Evolutionary conservation across 2,329 filamentous ascomycete genomes (phyloP), one percentile per base, ranked within the genome.

Genomic region (Teratosphaeria pseudoeucalypti): DNA sequence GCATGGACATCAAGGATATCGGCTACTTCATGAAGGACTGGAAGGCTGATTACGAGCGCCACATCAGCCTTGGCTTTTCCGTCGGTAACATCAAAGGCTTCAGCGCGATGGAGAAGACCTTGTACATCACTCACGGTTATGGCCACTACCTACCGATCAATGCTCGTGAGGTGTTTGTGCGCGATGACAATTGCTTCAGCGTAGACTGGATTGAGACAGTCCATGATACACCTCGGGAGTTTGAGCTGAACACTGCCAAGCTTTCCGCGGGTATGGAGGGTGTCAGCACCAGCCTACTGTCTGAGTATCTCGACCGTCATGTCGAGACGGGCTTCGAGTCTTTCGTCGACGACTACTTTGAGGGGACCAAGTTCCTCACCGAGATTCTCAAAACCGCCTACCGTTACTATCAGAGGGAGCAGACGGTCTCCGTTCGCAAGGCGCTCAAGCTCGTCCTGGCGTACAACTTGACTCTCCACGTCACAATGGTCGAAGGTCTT

Each of bases 11-110:
- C 81, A 96, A 96, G 82, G 92, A 97, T 70, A 95, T 97, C 70
- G 89, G 86, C 52, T 96, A 95, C 76, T 97, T 97, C 80, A 94
- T 96, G 89, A 96, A 96, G 81, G 92, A 96, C 75, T 97, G 92
- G 92, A 95, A 92, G 77, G 92, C 91, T 53, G 92, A 97, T 74
- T 96, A 94, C 69, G 91, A 96, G 77, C 87, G 91, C 67, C 92
- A 96, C 72, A 84, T 94, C 67, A 88, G 85, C 64, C 85, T 89
- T 60, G 90, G 89, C 58, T 90, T 96, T 72, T 95, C 91, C 1
- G 88, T 96, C 55, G 92, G 88, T 75, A 96, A 96, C 71, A 94
- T 96, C 78, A 96, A 95, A 79, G 92, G 92, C 34, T 86, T 85
- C 74, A 84, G 83, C 16, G 78, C 82, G 32, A 75, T 79, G 19